A percentile compares a stretch with the other conserved stretches of the same genome.
Evolutionary conservation across 2,329 filamentous ascomycete species (phyloP).

Genomic region (Aspergillus puulaauensis): DNA sequence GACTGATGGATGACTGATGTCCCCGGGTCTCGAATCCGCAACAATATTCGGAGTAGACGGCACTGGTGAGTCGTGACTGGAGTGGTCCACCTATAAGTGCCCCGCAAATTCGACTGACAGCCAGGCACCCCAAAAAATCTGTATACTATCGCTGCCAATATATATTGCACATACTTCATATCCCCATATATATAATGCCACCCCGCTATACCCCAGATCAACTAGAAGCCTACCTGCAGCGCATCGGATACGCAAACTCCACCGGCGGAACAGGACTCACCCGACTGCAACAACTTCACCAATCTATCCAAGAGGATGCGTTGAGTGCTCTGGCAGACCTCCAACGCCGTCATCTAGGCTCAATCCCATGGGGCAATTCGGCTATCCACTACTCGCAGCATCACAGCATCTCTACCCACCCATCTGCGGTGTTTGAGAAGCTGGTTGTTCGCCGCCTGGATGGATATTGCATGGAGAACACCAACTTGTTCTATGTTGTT

Average conservation of each 20-base stretch:
- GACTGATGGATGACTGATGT: too few relatives aligned
- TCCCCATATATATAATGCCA: neutral
- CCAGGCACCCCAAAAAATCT: too few relatives aligned
- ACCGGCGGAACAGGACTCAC: constrained; percentile 13
- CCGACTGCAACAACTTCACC: constrained; percentile 27
- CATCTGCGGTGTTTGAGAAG: constrained; percentile 53
- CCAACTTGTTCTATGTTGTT: constrained; percentile 52
- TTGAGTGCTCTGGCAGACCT: constrained; percentile 33
- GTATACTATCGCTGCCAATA: too few relatives aligned
- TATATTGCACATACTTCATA: neutral
- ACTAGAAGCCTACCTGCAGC: constrained; percentile 36
- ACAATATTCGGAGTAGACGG: too few relatives aligned
- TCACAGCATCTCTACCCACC: constrained; percentile 50
- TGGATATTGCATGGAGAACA: constrained; percentile 64
- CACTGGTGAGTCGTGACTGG: too few relatives aligned
- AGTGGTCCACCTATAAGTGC: neutral
- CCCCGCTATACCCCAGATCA: constrained; percentile 35
- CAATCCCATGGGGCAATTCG: constrained; percentile 59
- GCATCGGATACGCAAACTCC: constrained; percentile 27
- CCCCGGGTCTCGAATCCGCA: too few relatives aligned
- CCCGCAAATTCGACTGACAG: neutral
- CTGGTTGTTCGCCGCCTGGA: constrained; percentile 52
- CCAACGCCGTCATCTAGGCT: constrained; percentile 46
- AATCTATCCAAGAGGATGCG: constrained; percentile 28
- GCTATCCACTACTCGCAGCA: constrained; percentile 55